These are phyloP conservation scores for Dentipellis sp. DNA, from an alignment of 768 basidiomycete genomes.

Conservation along the genomic window DNA sequence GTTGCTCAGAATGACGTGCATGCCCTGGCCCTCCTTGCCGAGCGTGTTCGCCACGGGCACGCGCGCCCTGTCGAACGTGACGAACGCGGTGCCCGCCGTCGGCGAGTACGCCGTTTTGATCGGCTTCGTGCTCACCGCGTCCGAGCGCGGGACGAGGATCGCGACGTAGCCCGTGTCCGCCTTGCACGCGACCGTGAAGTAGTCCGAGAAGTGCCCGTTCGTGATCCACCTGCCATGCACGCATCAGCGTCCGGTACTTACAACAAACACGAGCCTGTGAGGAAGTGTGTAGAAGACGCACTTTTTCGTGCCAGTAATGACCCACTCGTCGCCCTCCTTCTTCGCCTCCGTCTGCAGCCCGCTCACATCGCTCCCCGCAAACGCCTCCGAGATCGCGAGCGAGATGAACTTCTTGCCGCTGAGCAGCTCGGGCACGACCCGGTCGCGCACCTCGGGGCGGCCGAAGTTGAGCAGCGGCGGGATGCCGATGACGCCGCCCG, in stretches of 20 bases:
- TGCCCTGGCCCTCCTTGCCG: constrained; percentile 77
- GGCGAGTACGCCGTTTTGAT: constrained; percentile 92
- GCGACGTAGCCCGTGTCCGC: constrained; percentile 71
- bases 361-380: constrained; percentile 80
- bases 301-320: constrained; percentile 94
- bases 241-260: not conserved
- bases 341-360: constrained; percentile 82
- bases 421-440: constrained; percentile 66
- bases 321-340: constrained; percentile 78
- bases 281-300: constrained; percentile 20
- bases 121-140: constrained; percentile 72
- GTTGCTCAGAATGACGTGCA: constrained; percentile 76
- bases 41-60: constrained; percentile 83
- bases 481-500: constrained; percentile 77
- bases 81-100: constrained; percentile 83
- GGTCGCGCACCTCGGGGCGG: constrained; percentile 57
- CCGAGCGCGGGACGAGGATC: constrained; percentile 63
- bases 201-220: constrained; percentile 79
- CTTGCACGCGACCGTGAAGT: constrained; percentile 71
- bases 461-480: constrained; percentile 89
- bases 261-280: not conserved
- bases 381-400: constrained; percentile 89
- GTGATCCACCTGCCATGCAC: constrained; percentile 67
- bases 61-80: constrained; percentile 71
- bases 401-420: constrained; percentile 79